A percentile compares a stretch with the other conserved stretches of the same genome.
These are phyloP conservation scores for Spergularia bocconei DNA, from an alignment of 148 eudicot genomes.

Conservation along the genomic window DNA sequence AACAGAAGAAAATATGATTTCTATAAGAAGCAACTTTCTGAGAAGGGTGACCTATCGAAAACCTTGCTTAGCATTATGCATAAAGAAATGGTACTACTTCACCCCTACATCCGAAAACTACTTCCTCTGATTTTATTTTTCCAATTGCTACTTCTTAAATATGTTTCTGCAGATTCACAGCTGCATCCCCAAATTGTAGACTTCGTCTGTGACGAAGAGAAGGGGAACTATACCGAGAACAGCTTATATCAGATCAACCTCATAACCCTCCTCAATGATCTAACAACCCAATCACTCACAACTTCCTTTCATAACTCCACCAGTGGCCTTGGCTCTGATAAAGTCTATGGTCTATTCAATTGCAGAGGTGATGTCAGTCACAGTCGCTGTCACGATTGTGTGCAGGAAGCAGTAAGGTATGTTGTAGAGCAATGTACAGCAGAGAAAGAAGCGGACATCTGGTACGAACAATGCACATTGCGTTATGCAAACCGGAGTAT, in stretches of 20 bases:
- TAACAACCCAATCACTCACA: background rate
- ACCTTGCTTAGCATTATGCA: too few relatives aligned
- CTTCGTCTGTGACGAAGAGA: too few relatives aligned
- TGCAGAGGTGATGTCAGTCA: slow-evolving; percentile 14
- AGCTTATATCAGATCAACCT: slow-evolving; percentile 13
- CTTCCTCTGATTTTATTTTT: too few relatives aligned
- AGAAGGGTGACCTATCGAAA: too few relatives aligned
- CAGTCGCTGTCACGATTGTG: slow-evolving; percentile 19
- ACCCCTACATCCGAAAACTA: too few relatives aligned
- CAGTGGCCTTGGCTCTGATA: background rate
- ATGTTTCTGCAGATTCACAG: too few relatives aligned
- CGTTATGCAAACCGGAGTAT: slow-evolving; percentile 17
- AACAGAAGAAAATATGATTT: too few relatives aligned
- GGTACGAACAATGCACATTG: slow-evolving; percentile 19
- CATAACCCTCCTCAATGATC: slow-evolving; percentile 3
- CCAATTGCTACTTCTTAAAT: too few relatives aligned
- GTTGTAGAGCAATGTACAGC: slow-evolving; percentile 5
- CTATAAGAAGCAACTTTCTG: too few relatives aligned
- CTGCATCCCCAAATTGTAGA: too few relatives aligned
- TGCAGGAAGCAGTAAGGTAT: slow-evolving; percentile 8
- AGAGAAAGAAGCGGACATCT: slow-evolving; percentile 9
- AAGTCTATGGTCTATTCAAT: slow-evolving; percentile 18
- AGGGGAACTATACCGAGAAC: slow-evolving; percentile 12
- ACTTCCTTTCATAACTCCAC: slow-evolving; percentile 10
- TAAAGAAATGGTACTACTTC: too few relatives aligned